Conservation (phyloP, 2,329 filamentous ascomycete species). For the Fusarium circinatum region DNA sequence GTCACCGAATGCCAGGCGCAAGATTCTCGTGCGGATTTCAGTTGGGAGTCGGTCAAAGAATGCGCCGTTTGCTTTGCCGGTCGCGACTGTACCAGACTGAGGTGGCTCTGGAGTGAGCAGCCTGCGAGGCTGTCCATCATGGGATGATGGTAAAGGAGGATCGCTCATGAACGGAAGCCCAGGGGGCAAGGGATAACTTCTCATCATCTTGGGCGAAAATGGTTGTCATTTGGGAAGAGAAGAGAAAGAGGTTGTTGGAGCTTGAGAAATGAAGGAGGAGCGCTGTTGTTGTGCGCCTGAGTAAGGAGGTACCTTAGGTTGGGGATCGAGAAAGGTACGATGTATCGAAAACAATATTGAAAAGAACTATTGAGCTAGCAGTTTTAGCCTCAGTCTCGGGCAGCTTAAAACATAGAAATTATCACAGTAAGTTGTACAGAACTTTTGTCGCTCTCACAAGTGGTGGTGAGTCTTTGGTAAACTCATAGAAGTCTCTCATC, state of each 20-base stretch:
- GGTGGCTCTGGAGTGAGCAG: neutral
- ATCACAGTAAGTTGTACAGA: too few species aligned
- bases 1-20: neutral
- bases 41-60: neutral
- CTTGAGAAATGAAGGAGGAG: neutral
- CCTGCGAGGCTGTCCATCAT: neutral
- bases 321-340: neutral
- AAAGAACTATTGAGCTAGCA: neutral
- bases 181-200: neutral
- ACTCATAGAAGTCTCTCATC: neutral
- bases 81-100: neutral
- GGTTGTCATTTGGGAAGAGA: neutral
- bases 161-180: neutral
- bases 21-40: neutral
- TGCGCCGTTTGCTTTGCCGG: neutral
- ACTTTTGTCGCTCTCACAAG: too few species aligned
- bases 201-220: neutral
- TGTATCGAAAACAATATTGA: neutral
- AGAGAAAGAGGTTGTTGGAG: neutral
- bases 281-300: fast-evolving
- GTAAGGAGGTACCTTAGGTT: too few species aligned
- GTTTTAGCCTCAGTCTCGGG: neutral
- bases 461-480: too few species aligned
- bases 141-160: neutral
- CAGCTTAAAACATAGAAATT: neutral